A percentile compares a stretch with the other conserved stretches of the same genome.
These are phyloP conservation scores for Cladosporium sp. DNA, from an alignment of 2,329 filamentous ascomycete species.

Conservation along the genomic window DNA sequence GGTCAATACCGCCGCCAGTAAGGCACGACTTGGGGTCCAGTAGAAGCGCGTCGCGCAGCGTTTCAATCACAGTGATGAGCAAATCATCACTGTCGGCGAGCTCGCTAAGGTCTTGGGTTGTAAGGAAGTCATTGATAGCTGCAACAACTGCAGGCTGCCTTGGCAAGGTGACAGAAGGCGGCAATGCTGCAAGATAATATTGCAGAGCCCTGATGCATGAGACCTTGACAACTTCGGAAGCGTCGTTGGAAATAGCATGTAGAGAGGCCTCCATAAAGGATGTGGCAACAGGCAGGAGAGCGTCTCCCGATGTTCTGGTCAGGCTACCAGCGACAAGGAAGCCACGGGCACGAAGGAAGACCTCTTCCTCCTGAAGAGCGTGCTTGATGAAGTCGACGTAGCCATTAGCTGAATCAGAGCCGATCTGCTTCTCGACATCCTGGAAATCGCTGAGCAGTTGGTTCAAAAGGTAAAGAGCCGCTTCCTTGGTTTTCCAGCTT, in stretches of 20 bases:
- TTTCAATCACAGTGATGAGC: conserved; percentile 84
- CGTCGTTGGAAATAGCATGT: conserved; percentile 71
- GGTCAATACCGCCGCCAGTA: conserved; percentile 71
- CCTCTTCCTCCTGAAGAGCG: conserved; percentile 69
- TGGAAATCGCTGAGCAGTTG: conserved; percentile 80
- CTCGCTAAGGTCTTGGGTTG: conserved; percentile 76
- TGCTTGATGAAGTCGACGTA: conserved; percentile 81
- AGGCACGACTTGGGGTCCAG: conserved; percentile 76
- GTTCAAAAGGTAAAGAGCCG: conserved; percentile 81
- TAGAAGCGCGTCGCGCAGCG: conserved; percentile 77
- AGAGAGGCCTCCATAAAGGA: conserved; percentile 72
- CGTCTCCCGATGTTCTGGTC: conserved; percentile 64
- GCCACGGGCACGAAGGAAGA: conserved; percentile 80
- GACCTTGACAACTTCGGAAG: conserved; percentile 86
- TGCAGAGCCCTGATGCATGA: conserved; percentile 87
- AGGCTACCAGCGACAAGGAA: conserved; percentile 83
- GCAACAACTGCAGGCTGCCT: conserved; percentile 63
- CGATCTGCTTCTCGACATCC: conserved; percentile 72
- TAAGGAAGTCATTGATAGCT: conserved; percentile 70
- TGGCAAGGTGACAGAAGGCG: conserved; percentile 51
- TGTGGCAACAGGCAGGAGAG: conserved; percentile 56
- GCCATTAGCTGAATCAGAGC: conserved; percentile 66
- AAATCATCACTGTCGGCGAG: conserved; percentile 88
- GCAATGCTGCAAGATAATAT: conserved; percentile 59
- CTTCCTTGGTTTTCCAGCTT: conserved; percentile 71